Evolutionary conservation across 192 early-diverging fungal species (phyloP), one percentile per base, ranked within the genome.

Genomic region (Coemansia umbellata): DNA sequence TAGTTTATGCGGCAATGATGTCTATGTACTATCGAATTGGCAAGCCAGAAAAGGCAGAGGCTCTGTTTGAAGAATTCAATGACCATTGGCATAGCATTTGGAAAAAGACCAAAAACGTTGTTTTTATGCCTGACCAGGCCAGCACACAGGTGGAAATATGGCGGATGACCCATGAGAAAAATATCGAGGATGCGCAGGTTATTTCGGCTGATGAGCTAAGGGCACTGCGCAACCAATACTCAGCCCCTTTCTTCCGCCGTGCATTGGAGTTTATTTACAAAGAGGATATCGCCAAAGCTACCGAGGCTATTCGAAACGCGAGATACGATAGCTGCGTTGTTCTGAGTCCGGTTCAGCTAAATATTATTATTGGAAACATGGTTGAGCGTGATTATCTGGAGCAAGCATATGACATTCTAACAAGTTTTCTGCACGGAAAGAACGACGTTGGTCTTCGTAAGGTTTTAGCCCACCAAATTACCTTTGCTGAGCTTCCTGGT

Each of bases 1-100:
- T 41, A 1, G 31, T 45, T 5, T 27, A 36, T 24, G 56, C 53
- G 8, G 18, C 48, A 27, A 56, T 60, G 61, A 71, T 71, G 57
- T 41, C 56, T 17, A 59, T 71, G 68, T 59, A 64, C 52, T 71
- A 71, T 27, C 68, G 61, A 5, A 3, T 26, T 0, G 52, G 49
- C 17, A 48, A 63, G 3, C 8, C 23, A 8, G 17, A n/a, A 23
- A 47, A 22, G 5, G 68, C 68, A 11, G 53, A 60, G 1, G 33
- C 51, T 6, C 19, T 63, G 5, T 60, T 64, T 42, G 41, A 31
- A 17, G 39, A 40, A 18, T 64, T 56, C 47, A 13, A 17, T 3
- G 55, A 31, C 0, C 2, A 3, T 14, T 71, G 68, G 56, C 24
- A 26, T 7, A n/a, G 22, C 14, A 22, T 18, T 3, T 71, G 60